Evolutionary conservation across 352 stramenopile genomes (phyloP), one percentile per base, ranked within the genome.

Genomic region (Blastocystis sp.): DNA sequence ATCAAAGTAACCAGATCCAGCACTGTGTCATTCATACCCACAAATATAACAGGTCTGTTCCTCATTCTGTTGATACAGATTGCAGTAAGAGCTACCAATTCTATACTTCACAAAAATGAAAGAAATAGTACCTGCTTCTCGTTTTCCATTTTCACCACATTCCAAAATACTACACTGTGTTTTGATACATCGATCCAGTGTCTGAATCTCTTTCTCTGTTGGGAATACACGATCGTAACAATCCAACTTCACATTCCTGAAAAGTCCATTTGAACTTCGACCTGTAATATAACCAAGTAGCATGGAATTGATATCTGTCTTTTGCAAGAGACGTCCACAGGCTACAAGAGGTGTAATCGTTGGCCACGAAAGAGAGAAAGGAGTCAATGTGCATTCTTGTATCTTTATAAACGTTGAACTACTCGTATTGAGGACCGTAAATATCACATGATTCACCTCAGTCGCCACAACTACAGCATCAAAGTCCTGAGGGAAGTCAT

Each of bases 11-110:
- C 24, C n/a, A 65, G 24, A 27, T 83, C 71, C 49, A 83, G 11
- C 0, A 65, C 21, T 29, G 39, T 21, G 7, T 83, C 49, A 19
- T 43, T 83, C 27, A n/a, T 46, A 42, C 71, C 65, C 49, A 83
- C 32, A 63, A 83, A 83, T 35, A 67, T 49, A 0, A 83, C 71
- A n/a, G 24, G 71, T 0, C 12, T 42, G 2, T 83, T 83, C 27
- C 71, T 27, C 6, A 21, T 32, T 9, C 49, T 2, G 4, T 63
- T 29, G 27, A 83, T 67, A 37, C 42, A 52, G 46, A 65, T 14
- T 27, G 42, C 71, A 1, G 27, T 42, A 24, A 39, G 7, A 3
- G 24, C 43, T 16, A 49, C 71, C 5, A 65, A n/a, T 46, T 83
- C 71, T 63, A 46, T 16, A 9, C 24, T 21, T 77, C 11, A n/a